phyloP scores from a whole-genome alignment of 257 asterid species.

The Echium plantagineum region DNA sequence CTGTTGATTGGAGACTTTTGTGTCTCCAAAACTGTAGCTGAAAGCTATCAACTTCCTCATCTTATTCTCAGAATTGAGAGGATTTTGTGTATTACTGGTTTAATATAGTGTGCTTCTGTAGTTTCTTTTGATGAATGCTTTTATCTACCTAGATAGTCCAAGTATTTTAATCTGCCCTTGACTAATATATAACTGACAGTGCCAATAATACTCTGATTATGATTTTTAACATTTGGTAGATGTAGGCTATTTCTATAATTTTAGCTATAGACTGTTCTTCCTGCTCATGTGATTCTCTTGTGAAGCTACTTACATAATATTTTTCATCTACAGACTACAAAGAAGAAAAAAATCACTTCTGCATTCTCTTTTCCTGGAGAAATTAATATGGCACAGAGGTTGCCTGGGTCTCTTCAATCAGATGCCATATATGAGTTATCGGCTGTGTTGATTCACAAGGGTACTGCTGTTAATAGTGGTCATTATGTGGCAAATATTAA shows the following conservation, averaged over 20 bases:
- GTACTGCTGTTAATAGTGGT: constrained; percentile 93
- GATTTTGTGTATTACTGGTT: no score
- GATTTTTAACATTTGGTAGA: not conserved
- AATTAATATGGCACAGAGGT: constrained; percentile 61
- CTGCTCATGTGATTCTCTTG: not conserved
- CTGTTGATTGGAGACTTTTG: no score
- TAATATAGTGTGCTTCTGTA: no score
- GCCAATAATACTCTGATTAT: not conserved
- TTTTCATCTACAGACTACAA: constrained; percentile 60
- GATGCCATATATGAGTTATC: constrained; percentile 75
- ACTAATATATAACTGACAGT: not conserved
- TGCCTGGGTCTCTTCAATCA: constrained; percentile 44
- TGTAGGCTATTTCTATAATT: not conserved
- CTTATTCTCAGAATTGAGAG: no score
- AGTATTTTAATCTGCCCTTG: not conserved
- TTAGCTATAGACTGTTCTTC: not conserved
- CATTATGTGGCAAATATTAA: constrained; percentile 86
- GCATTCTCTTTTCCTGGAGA: constrained; percentile 74
- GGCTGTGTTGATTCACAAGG: constrained; percentile 96
- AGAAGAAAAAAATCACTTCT: constrained; percentile 87
- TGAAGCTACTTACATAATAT: not conserved
- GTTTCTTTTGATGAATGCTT: no score
- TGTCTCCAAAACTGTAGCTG: no score
- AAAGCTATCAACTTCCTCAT: no score
- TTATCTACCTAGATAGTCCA: no score